Conservation (phyloP, 2,329 filamentous ascomycete genomes). For the Fusarium kyushuense region DNA sequence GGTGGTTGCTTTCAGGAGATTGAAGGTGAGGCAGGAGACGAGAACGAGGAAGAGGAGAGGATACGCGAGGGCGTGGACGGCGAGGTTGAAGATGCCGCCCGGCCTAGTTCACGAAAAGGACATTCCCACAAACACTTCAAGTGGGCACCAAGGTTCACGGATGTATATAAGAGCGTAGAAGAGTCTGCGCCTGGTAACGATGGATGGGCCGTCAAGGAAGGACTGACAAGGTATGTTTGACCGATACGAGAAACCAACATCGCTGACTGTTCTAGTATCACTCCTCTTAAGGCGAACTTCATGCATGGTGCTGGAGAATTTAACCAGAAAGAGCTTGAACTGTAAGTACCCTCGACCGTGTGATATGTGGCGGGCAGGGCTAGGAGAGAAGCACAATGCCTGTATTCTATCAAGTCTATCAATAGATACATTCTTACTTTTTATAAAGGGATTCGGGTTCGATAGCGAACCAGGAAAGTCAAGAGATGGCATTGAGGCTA, state of each 20-base stretch:
- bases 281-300: conserved; percentile 92
- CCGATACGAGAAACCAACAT: background rate
- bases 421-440: conserved; percentile 56
- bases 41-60: conserved; percentile 77
- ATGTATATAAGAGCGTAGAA: conserved; percentile 90
- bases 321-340: conserved; percentile 77
- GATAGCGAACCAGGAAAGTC: conserved; percentile 22
- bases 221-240: conserved; percentile 78
- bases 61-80: conserved; percentile 75
- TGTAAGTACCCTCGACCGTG: conserved; percentile 72
- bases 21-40: conserved; percentile 72
- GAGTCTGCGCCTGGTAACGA: conserved; percentile 84
- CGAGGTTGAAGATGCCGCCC: conserved; percentile 55
- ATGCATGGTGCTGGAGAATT: conserved; percentile 76
- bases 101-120: conserved; percentile 50
- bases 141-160: conserved; percentile 88
- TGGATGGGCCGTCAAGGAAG: conserved; percentile 91
- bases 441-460: conserved; percentile 45
- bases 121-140: conserved; percentile 91
- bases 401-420: conserved; percentile 48
- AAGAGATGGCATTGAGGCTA: conserved; percentile 40
- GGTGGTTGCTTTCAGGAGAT: conserved; percentile 89
- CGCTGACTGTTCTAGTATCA: conserved; percentile 70
- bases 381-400: conserved; percentile 42
- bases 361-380: conserved; percentile 24